Evolutionary conservation across 2,329 filamentous ascomycete species (phyloP), one percentile per base, ranked within the genome.

Genomic region (Arthrobotrys entomopaga): DNA sequence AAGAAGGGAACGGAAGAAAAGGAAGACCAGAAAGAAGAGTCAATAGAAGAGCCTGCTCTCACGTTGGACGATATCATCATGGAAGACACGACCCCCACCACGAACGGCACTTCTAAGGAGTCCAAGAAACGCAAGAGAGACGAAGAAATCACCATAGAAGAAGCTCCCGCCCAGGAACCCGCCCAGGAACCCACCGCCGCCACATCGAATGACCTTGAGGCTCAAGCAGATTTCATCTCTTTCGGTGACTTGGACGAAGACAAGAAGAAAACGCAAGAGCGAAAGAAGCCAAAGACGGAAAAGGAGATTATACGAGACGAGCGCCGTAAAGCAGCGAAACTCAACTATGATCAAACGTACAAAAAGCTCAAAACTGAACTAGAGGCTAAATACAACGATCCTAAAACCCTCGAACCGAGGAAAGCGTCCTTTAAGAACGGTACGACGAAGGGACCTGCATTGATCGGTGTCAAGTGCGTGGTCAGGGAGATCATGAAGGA

Each of bases 1-100:
- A 74, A 77, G 80, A 74, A 75, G 1, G 54, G 54, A 48, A 20
- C 29, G n/a, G 60, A 73, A 16, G 59, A 69, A 22, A 54, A 65
- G 16, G 58, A 66, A 26, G 65, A 73, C 15, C 26, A 54, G 10
- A 73, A 73, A 42, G 61, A 56, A 4, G 54, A 65, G 22, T 20
- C 61, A 16, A 16, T 43, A 11, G 54, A 59, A 42, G 57, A 57
- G 20, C 3, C 42, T 2, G 2, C 24, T 8, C 22, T 34, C 11
- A 46, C 57, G 3, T 40, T 66, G 6, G 56, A 73, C 16, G 49
- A 57, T 40, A 57, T 52, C 54, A 58, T 65, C 50, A 65, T 61
- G 69, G 61, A 73, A 46, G 69, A 73, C 16, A 65, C 60, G 13
- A 65, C 69, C 15, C 61, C 61, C n/a, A 48, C 29, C 22, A 38